phyloP scores from a whole-genome alignment of 2,329 filamentous ascomycete genomes.

The Chrysoporthe cubensis region DNA sequence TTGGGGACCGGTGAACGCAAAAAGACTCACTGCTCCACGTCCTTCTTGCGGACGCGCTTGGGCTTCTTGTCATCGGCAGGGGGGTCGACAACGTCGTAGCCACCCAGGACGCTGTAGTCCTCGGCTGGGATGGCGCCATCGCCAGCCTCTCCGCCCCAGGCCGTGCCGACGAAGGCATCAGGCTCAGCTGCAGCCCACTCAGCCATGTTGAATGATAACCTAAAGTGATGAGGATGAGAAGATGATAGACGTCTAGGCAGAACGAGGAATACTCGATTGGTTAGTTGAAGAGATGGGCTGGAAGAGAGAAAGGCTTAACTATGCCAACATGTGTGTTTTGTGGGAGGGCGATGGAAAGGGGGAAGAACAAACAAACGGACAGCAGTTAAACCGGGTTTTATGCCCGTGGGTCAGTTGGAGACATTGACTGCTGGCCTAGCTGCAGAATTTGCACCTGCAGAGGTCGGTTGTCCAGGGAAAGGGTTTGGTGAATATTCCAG shows the following conservation, averaged over 20 bases:
- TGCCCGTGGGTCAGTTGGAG: too few species aligned
- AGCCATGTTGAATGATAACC: not conserved
- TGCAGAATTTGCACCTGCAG: not conserved
- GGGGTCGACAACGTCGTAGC: not conserved
- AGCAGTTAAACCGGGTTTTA: too few species aligned
- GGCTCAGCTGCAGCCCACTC: not conserved
- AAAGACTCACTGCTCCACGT: constrained; percentile 25
- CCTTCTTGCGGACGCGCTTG: constrained; percentile 24
- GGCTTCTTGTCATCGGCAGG: constrained; percentile 14
- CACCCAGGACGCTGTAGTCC: not conserved
- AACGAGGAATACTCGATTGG: not conserved
- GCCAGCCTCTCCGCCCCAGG: not conserved
- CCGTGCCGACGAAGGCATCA: not conserved
- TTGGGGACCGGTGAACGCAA: not conserved
- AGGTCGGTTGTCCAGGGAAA: not conserved
- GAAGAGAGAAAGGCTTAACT: not conserved
- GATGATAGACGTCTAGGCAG: not conserved
- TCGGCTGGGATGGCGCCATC: not conserved
- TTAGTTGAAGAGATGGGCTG: not conserved
- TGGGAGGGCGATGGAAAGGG: not conserved
- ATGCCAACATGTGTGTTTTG: not conserved
- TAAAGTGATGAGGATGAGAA: not conserved
- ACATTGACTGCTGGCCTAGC: too few species aligned
- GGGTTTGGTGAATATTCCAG: not conserved
- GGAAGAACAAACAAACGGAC: not conserved